phyloP scores from a whole-genome alignment of 768 basidiomycete genomes.

The Suillus variegatus region DNA sequence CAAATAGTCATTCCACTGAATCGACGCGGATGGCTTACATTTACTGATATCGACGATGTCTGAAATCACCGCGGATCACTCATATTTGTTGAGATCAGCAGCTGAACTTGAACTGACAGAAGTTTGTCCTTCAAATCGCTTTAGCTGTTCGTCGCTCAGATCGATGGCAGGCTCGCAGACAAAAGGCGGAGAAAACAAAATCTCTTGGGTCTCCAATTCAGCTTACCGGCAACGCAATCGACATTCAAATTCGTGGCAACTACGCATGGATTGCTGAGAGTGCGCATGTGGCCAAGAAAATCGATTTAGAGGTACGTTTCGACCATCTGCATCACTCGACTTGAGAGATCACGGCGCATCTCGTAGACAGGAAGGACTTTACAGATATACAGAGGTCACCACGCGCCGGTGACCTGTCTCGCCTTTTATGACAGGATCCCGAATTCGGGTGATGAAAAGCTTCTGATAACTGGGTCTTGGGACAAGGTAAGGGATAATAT shows the following conservation, averaged over 20 bases:
- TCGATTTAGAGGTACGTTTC: slow-evolving; percentile 70
- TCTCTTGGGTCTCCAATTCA: slow-evolving; percentile 78
- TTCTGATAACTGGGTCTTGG: slow-evolving; percentile 93
- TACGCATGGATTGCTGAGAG: slow-evolving; percentile 90
- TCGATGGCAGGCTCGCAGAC: slow-evolving; percentile 57
- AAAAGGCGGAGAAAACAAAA: slow-evolving; percentile 73
- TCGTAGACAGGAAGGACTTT: slow-evolving; percentile 77
- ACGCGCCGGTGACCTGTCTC: slow-evolving; percentile 85
- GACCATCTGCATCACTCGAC: neutral
- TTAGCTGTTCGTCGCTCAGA: neutral
- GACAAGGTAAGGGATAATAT: slow-evolving; percentile 59
- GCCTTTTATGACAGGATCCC: slow-evolving; percentile 55
- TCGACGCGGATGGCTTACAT: neutral
- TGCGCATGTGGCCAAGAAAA: slow-evolving; percentile 67
- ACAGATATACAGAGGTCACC: slow-evolving; percentile 80
- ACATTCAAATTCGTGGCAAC: slow-evolving; percentile 61
- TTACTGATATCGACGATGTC: neutral
- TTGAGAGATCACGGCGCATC: slow-evolving; percentile 2
- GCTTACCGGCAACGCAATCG: slow-evolving; percentile 73
- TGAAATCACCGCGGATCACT: slow-evolving; percentile 25
- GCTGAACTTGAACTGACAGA: slow-evolving; percentile 34
- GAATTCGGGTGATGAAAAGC: slow-evolving; percentile 42
- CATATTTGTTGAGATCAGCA: slow-evolving; percentile 31
- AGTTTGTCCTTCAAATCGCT: slow-evolving; percentile 14
- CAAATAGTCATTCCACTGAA: neutral